Evolutionary conservation across 2,329 filamentous ascomycete species (phyloP), one percentile per base, ranked within the genome.

Genomic region (Lachnellula occidentalis): DNA sequence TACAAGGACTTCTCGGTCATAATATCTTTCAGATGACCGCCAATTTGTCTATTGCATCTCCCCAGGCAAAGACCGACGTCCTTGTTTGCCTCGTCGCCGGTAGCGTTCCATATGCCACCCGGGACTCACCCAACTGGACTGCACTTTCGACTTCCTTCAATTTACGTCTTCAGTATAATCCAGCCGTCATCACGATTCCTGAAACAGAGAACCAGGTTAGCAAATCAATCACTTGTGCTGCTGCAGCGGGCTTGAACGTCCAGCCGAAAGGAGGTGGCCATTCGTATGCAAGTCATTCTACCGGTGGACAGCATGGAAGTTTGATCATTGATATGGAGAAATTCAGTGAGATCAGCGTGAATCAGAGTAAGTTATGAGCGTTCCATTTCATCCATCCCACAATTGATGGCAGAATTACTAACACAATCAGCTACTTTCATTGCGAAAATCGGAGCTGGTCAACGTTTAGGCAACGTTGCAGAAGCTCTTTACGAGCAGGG

Each of bases 321-420:
- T 67, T 83, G 7, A 72, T 77, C 52, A 72, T 85, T 58, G 80
- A 83, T 59, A 66, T 85, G 50, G 64, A 70, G 49, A 75, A 79
- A 39, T 69, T 85, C 27, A 70, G 80, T 50, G 58, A 72, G 24
- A 79, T 83, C 61, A 68, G 65, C 24, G 78, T 84, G 70, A 73
- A 83, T 58, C 37, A 45, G 22, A 34, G 45, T 54, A 34, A 54
- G 42, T 17, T 27, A 15, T 7, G 3, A 21, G 24, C 21, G 8
- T 17, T 12, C 27, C 43, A 6, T 17, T 22, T 45, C 43, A 15
- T 45, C 11, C 21, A 4, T 15, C 19, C n/a, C 17, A 27, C 9
- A 7, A 15, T 14, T 8, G 24, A 27, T 8, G 5, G 8, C 8
- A 1, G 5, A 27, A 27, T 8, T 7, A 45, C 24, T 22, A 36